Evolutionary conservation across 129 eudicot species (phyloP), one percentile per base, ranked within the genome.

Genomic region (Flaveria robusta): DNA sequence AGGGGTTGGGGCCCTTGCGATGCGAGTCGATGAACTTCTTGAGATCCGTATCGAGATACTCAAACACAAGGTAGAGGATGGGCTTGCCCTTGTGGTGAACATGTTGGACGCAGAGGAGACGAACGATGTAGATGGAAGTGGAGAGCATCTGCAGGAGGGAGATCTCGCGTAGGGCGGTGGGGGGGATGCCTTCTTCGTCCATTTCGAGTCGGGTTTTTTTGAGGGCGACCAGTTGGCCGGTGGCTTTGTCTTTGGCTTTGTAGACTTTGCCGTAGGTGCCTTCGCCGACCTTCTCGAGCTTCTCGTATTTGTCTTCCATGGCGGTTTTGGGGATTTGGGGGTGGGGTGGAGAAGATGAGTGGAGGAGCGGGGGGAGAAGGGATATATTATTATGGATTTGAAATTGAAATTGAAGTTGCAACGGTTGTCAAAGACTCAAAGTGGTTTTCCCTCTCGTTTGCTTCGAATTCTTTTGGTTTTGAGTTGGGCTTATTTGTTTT

Each of bases 171-270:
- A 95, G 90, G 2, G 99, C 99, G 7, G 99, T 95, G 0, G 99
- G 99, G 0, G 99, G 99, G 1, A 95, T 85, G 5, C 99, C 99
- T 81, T 95, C 99, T 46, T 95, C 99, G 74, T 95, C 99, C 97
- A 95, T 91, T 45, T 95, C 99, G 0, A 95, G 93, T 1, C 99
- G 77, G 2, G 99, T 95, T 71, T 95, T 95, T 82, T 95, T 95
- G 20, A 95, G 77, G 2, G 99, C 99, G 0, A 95, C 99, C 55
- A 95, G 79, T 63, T 91, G 89, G 0, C 99, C 99, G 0, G 97
- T 87, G 1, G 27, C 64, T 66, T 86, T 95, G 89, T 95, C 99
- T 78, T 91, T 95, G 18, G 99, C 99, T 76, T 95, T 95, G 99
- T 95, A 95, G 0, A 95, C 99, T 84, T 95, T 95, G 1, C 99